Percentiles rank a stretch among this genome's conserved stretches.
These are phyloP conservation scores for Ophiostoma ulmi DNA, from an alignment of 2,329 filamentous ascomycete genomes.

Conservation along the genomic window DNA sequence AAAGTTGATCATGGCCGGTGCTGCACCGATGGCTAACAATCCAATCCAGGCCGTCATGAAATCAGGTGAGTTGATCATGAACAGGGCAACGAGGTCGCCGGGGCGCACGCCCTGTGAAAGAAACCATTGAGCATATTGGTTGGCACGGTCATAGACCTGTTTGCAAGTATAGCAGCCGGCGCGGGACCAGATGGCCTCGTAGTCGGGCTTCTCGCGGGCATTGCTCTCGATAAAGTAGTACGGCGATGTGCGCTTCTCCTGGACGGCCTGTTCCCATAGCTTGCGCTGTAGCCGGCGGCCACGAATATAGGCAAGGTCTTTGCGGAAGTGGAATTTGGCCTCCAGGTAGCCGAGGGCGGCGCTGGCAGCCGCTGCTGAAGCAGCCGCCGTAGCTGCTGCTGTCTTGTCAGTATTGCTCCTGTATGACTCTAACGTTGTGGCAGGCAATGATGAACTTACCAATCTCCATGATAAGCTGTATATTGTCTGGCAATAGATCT, in stretches of 20 bases:
- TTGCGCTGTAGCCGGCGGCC: constrained; percentile 41
- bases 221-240: constrained; percentile 62
- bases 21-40: constrained; percentile 59
- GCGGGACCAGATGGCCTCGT: constrained; percentile 63
- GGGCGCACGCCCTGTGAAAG: constrained; percentile 53
- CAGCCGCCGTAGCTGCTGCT: constrained; percentile 26
- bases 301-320: constrained; percentile 53
- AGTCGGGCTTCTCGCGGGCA: constrained; percentile 47
- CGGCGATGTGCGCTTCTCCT: constrained; percentile 50
- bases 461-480: neutral
- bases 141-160: constrained; percentile 50
- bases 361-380: constrained; percentile 30
- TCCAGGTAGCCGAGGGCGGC: constrained; percentile 55
- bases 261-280: constrained; percentile 45
- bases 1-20: constrained; percentile 67
- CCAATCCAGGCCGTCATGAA: constrained; percentile 63
- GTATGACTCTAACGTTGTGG: neutral
- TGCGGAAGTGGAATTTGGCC: constrained; percentile 61
- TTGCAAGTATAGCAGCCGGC: constrained; percentile 55
- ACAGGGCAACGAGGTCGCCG: constrained; percentile 59
- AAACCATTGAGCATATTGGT: constrained; percentile 60
- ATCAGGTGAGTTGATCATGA: constrained; percentile 62
- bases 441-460: neutral
- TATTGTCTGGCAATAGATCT: neutral
- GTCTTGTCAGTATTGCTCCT: neutral